phyloP scores from a whole-genome alignment of 139 green algal species.

The Mesotaenium endlicherianum region DNA sequence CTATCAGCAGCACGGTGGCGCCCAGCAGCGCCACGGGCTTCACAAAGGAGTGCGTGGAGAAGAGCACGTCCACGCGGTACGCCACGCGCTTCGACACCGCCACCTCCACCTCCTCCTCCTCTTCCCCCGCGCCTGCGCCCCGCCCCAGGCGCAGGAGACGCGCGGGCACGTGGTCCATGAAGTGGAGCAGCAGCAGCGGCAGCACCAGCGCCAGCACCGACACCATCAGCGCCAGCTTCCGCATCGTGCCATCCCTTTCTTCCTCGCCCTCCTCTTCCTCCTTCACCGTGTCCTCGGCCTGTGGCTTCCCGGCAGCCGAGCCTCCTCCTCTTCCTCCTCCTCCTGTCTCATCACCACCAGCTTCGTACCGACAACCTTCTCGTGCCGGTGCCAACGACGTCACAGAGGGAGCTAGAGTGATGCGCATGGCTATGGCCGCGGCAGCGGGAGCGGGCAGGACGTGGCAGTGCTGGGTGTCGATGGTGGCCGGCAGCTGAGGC shows the following conservation, averaged over 20 bases:
- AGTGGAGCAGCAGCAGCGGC: conserved; percentile 4
- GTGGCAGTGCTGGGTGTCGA: too few relatives aligned
- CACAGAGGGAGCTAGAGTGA: too few relatives aligned
- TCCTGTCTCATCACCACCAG: too few relatives aligned
- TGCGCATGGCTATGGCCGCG: too few relatives aligned
- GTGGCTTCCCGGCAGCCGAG: too few relatives aligned
- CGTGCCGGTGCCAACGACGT: too few relatives aligned
- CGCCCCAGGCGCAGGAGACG: background rate
- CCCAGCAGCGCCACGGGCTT: conserved; percentile 58
- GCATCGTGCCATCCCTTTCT: background rate
- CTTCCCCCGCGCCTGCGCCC: background rate
- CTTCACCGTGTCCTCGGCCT: too few relatives aligned
- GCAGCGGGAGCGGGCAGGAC: too few relatives aligned
- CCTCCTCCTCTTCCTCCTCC: too few relatives aligned
- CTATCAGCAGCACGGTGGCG: conserved; percentile 58
- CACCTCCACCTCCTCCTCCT: conserved; percentile 24
- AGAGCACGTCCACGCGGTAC: conserved; percentile 55
- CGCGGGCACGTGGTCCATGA: background rate
- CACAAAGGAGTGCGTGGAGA: conserved; percentile 55
- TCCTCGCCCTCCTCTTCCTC: background rate
- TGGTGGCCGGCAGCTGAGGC: too few relatives aligned
- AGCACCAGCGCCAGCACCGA: conserved; percentile 9
- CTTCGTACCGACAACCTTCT: too few relatives aligned
- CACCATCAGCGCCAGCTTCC: background rate
- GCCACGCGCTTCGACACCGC: conserved; percentile 54